Percentiles rank a stretch among this genome's conserved stretches.
These are phyloP conservation scores for Cryptosporidium meleagridis DNA, from an alignment of 169 alveolate species.

Conservation along the genomic window DNA sequence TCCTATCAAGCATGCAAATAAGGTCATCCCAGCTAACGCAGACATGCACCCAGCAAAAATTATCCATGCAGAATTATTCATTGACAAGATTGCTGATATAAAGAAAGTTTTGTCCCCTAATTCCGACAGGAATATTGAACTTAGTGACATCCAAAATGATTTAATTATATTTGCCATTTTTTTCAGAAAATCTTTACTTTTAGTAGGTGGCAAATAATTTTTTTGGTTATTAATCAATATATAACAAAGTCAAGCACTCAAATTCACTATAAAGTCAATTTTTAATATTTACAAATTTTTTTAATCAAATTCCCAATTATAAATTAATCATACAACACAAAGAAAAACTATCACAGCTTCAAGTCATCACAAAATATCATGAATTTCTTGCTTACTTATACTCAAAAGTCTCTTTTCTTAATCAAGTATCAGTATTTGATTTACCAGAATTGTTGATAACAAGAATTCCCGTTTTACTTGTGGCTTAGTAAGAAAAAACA, in stretches of 20 bases:
- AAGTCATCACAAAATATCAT: not conserved
- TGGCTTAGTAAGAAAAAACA: not conserved
- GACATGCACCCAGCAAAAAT: conserved; percentile 79
- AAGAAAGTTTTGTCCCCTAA: conserved; percentile 85
- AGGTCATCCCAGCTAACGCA: conserved; percentile 82
- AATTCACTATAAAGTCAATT: not conserved
- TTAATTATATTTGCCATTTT: conserved; percentile 22
- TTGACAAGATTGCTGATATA: conserved; percentile 80
- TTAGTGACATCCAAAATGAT: conserved; percentile 68
- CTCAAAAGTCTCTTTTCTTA: too few species aligned
- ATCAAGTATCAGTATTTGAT: too few species aligned
- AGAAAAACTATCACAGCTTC: not conserved
- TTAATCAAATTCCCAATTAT: not conserved
- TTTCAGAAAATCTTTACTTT: too few species aligned
- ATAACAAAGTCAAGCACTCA: not conserved
- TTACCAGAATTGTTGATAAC: not conserved
- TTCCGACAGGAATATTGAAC: conserved; percentile 80
- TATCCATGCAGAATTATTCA: conserved; percentile 77
- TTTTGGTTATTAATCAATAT: not conserved
- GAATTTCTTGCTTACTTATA: too few species aligned
- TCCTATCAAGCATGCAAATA: conserved; percentile 79
- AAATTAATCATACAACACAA: not conserved
- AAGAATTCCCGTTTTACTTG: not conserved
- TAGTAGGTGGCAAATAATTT: not conserved
- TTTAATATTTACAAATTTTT: too few species aligned